These are phyloP conservation scores for Mucor plumbeus DNA, from an alignment of 371 early-diverging fungal genomes.

Conservation along the genomic window DNA sequence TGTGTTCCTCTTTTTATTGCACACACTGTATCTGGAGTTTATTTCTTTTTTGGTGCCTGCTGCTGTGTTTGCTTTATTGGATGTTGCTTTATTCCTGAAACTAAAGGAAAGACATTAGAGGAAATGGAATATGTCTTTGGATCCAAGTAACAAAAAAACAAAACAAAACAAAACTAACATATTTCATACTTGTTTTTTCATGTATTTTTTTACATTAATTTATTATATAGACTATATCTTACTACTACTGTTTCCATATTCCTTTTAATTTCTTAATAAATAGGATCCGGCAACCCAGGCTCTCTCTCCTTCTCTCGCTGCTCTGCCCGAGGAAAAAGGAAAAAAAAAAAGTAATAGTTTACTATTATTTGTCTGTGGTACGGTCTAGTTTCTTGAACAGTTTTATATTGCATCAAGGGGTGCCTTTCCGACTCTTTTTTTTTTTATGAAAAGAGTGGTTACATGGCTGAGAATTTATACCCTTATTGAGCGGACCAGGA, in stretches of 20 bases:
- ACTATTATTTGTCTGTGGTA: conserved; percentile 1
- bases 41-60: conserved; percentile 61
- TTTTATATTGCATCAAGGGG: conserved; percentile 30
- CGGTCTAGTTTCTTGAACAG: conserved; percentile 6
- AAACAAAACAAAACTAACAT: not conserved
- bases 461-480: conserved; percentile 31
- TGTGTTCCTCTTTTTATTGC: conserved; percentile 46
- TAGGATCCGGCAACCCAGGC: conserved; percentile 7
- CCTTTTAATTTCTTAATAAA: conserved; percentile 14
- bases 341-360: too few species aligned
- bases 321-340: not conserved
- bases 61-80: conserved; percentile 44
- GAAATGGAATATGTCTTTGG: conserved; percentile 50
- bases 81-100: conserved; percentile 61
- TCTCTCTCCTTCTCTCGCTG: not conserved
- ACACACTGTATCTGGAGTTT: conserved; percentile 63
- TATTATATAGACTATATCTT: not conserved
- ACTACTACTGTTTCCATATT: not conserved
- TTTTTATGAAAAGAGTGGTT: not conserved
- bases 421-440: conserved; percentile 13
- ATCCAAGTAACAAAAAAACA: conserved; percentile 1
- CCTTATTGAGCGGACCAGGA: conserved; percentile 32
- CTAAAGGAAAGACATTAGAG: conserved; percentile 60
- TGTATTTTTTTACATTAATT: too few species aligned
- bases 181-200: not conserved